Evolutionary conservation across 768 basidiomycete species (phyloP).

Genomic region (Lactarius psammicola): DNA sequence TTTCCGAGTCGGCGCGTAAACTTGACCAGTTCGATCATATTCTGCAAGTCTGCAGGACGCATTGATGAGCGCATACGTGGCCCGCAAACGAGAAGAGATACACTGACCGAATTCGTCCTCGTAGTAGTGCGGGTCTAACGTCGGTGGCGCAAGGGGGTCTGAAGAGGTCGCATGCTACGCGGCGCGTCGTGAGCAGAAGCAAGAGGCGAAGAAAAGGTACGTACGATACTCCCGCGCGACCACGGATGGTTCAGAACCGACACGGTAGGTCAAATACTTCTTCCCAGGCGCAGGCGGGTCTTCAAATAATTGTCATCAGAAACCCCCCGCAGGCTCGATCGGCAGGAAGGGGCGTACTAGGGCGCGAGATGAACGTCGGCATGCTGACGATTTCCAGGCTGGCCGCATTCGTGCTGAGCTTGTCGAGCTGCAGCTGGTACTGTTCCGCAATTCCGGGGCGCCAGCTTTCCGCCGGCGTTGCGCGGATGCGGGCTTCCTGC

Average conservation of each 20-base stretch:
- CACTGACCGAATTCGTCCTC: conserved; percentile 36
- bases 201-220: conserved; percentile 24
- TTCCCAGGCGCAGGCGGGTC: conserved; percentile 41
- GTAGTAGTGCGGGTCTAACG: conserved; percentile 37
- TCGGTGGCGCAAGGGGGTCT: conserved; percentile 34
- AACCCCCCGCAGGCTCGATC: background rate
- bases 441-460: conserved; percentile 42
- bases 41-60: conserved; percentile 32
- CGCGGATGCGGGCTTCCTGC: conserved; percentile 31
- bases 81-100: background rate
- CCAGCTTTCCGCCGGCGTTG: conserved; percentile 29
- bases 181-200: background rate
- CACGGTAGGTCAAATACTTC: conserved; percentile 43
- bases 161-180: conserved; percentile 35
- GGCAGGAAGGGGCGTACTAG: conserved; percentile 29
- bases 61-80: background rate
- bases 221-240: conserved; percentile 49
- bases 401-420: conserved; percentile 33
- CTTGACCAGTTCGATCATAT: conserved; percentile 35
- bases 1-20: conserved; percentile 32
- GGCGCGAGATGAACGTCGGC: conserved; percentile 32
- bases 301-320: conserved; percentile 17
- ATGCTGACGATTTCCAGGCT: conserved; percentile 38
- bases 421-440: conserved; percentile 40
- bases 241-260: conserved; percentile 44